Evolutionary conservation across 73 alveolate genomes (phyloP), one percentile per base, ranked within the genome.

Genomic region (Tetrahymena elliotti): DNA sequence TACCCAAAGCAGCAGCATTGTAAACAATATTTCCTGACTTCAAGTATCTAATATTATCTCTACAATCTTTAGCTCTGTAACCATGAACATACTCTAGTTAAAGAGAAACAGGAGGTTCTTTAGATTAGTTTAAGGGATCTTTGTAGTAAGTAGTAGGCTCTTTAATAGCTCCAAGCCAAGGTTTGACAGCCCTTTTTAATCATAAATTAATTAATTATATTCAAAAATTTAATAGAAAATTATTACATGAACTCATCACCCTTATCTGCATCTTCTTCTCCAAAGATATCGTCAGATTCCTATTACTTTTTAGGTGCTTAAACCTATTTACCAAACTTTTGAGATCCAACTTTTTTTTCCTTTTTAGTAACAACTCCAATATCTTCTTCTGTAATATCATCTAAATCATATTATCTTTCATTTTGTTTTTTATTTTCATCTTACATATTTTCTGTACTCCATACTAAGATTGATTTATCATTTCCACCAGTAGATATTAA

Each of bases 31-130:
- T 38, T n/a, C 98, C 98, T 92, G 97, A 97, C 53, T 96, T 95
- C 35, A 99, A 93, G 40, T 97, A 97, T 93, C 97, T 95, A 36
- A 98, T 93, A 92, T 98, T 99, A 96, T 99, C 98, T 93, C 97
- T 97, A 53, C 98, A 98, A 97, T 99, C 99, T 96, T 97, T 98
- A 53, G 98, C 98, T 97, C 99, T 97, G 95, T 98, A 99, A 52
- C 99, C 99, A 97, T 98, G 99, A 82, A 99, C 99, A 98, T 98
- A 97, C 93, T 96, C 99, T 36, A 98, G 95, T 3, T 97, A 96
- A 24, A 99, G 8, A 53, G 98, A 96, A 35, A 99, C 93, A 41
- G 98, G 95, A 84, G 99, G 99, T 35, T 98, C 97, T 35, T 97
- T 96, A 5, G 96, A 97, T 95, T 96, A 95, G 84, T 98, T 97